Conservation (phyloP, 202 grass and related monocot species). For the Panicum virgatum region DNA sequence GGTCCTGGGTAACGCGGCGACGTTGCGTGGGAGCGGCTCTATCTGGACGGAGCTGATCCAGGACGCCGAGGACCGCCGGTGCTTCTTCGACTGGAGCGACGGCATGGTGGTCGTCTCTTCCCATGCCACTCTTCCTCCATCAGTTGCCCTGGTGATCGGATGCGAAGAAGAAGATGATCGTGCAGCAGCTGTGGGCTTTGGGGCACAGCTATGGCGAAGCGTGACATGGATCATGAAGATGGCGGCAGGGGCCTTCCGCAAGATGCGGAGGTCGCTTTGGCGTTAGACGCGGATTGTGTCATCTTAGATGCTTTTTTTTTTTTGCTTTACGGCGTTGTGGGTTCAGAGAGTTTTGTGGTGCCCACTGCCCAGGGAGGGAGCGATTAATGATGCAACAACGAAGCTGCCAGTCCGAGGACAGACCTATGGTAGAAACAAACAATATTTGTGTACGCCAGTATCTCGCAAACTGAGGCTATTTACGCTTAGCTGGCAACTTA, state of each 20-base stretch:
- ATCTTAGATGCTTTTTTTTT: no score
- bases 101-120: not conserved
- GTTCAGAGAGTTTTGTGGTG: no score
- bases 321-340: no score
- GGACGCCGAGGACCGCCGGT: conserved; percentile 24
- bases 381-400: no score
- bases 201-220: not conserved
- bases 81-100: conserved; percentile 29
- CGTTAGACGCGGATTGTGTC: not conserved
- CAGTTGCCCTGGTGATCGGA: not conserved
- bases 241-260: not conserved
- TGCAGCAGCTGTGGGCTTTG: not conserved
- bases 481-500: no score
- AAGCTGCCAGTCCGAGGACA: no score
- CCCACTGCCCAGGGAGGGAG: no score
- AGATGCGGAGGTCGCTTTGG: not conserved
- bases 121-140: not conserved
- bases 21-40: conserved; percentile 29
- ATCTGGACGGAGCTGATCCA: conserved; percentile 36
- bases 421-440: no score
- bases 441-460: no score
- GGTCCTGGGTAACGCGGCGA: conserved; percentile 45
- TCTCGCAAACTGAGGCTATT: no score
- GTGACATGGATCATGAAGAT: not conserved
- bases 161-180: not conserved